phyloP scores from a whole-genome alignment of 371 early-diverging fungal genomes.

The Funneliformis caledonium region DNA sequence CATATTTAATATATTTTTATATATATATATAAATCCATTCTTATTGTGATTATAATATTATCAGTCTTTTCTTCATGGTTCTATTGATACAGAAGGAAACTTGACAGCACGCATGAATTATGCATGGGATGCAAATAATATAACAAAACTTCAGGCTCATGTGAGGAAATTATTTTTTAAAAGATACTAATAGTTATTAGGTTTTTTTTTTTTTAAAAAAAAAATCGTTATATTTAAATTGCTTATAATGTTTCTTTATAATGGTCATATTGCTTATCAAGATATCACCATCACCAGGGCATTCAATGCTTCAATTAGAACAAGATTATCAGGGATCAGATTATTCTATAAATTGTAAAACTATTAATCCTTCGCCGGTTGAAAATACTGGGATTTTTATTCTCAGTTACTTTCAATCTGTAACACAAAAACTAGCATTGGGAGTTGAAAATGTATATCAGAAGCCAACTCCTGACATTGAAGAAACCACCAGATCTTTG shows the following conservation, averaged over 20 bases:
- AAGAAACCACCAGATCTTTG: constrained; percentile 79
- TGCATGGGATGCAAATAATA: constrained; percentile 60
- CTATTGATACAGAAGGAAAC: constrained; percentile 88
- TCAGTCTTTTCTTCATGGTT: constrained; percentile 84
- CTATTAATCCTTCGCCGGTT: constrained; percentile 91
- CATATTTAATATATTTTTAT: not conserved
- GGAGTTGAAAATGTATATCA: constrained; percentile 90
- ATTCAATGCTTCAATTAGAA: constrained; percentile 91
- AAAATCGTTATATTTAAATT: not conserved
- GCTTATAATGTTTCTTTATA: not conserved
- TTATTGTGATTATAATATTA: not conserved
- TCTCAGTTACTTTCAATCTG: constrained; percentile 89
- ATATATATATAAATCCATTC: not conserved
- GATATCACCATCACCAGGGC: constrained; percentile 73
- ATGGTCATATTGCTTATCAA: constrained; percentile 32
- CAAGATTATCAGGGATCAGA: constrained; percentile 90
- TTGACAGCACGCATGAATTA: constrained; percentile 76
- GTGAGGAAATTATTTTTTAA: not conserved
- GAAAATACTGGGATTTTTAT: constrained; percentile 91
- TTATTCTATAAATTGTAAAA: constrained; percentile 86
- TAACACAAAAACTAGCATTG: constrained; percentile 79
- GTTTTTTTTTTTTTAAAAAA: not conserved
- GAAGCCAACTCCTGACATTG: constrained; percentile 82
- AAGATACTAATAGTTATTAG: not conserved
- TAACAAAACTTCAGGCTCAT: constrained; percentile 85